A percentile compares a stretch with the other conserved stretches of the same genome.
Evolutionary conservation across 2,329 filamentous ascomycete species (phyloP).

Genomic region (Aspergillus pseudotamarii): DNA sequence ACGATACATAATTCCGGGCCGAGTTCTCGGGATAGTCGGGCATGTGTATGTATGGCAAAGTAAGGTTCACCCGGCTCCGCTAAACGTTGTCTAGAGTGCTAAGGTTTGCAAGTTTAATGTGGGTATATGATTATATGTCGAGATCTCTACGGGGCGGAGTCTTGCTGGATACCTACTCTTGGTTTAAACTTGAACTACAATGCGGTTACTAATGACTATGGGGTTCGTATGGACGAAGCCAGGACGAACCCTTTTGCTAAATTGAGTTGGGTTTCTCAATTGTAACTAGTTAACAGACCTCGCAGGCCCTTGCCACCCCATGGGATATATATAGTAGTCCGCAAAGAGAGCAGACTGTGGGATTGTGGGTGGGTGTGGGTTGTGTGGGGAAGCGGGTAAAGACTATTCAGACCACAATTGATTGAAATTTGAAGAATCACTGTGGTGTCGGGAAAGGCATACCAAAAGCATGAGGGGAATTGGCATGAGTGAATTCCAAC

Average conservation of each 20-base stretch:
- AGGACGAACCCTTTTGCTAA: neutral
- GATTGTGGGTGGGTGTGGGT: neutral
- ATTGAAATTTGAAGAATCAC: neutral
- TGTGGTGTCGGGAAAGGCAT: no score
- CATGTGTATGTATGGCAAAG: neutral
- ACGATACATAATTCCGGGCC: neutral
- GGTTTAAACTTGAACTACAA: neutral
- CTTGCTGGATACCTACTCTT: neutral
- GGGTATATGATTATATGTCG: neutral
- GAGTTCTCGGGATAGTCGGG: neutral
- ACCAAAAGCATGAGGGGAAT: no score
- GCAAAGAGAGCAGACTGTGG: neutral
- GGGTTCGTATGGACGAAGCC: no score
- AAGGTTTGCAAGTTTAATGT: neutral
- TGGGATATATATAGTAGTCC: neutral
- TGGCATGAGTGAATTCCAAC: neutral
- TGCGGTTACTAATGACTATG: neutral
- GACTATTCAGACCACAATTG: neutral
- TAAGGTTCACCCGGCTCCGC: neutral
- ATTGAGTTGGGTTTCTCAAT: neutral
- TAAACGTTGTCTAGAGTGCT: neutral
- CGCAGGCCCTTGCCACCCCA: neutral
- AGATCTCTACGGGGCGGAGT: neutral
- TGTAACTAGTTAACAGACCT: neutral
- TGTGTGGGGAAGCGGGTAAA: conserved; percentile 3